These are phyloP conservation scores for Xylariaceae sp. DNA, from an alignment of 2,329 filamentous ascomycete genomes.

Conservation along the genomic window DNA sequence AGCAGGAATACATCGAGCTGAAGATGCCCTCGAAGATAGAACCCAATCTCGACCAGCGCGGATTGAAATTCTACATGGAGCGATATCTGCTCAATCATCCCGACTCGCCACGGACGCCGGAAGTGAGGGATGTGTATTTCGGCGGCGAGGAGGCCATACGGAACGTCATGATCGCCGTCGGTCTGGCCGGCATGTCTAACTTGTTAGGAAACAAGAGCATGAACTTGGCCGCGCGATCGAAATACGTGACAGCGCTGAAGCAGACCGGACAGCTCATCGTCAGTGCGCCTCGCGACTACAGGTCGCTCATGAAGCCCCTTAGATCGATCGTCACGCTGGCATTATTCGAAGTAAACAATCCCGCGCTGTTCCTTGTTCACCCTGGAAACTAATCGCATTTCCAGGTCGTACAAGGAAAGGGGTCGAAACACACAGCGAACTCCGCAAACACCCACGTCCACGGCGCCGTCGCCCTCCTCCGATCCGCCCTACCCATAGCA, in stretches of 20 bases:
- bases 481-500: constrained; percentile 39
- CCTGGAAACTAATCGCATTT: constrained; percentile 16
- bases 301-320: constrained; percentile 40
- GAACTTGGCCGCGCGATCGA: constrained; percentile 43
- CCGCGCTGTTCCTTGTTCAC: not conserved
- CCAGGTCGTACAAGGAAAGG: constrained; percentile 39
- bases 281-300: constrained; percentile 29
- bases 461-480: constrained; percentile 55
- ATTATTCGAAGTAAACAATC: constrained; percentile 54
- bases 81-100: constrained; percentile 48
- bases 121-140: constrained; percentile 35
- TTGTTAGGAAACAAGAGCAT: constrained; percentile 43
- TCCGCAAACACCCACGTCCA: constrained; percentile 54
- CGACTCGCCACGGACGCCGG: constrained; percentile 40
- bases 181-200: constrained; percentile 54
- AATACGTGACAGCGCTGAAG: constrained; percentile 50
- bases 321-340: constrained; percentile 53
- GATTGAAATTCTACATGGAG: constrained; percentile 47
- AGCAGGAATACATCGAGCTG: constrained; percentile 16
- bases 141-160: constrained; percentile 39
- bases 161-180: constrained; percentile 52
- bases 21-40: constrained; percentile 34
- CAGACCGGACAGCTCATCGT: constrained; percentile 40
- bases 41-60: constrained; percentile 42
- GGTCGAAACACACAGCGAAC: constrained; percentile 42